These are phyloP conservation scores for Solanum pinnatisectum DNA, from an alignment of 257 asterid species.

Conservation along the genomic window DNA sequence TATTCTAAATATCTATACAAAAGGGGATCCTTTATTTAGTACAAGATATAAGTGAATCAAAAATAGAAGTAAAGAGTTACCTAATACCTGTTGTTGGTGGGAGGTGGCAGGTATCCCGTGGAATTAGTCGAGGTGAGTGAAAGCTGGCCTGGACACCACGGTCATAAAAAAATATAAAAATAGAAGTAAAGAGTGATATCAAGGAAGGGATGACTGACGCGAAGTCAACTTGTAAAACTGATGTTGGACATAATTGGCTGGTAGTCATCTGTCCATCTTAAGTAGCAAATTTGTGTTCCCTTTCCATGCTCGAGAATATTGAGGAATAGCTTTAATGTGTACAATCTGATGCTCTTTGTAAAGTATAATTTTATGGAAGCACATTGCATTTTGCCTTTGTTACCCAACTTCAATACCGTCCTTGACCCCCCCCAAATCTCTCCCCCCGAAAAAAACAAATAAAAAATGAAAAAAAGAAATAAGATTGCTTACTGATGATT, in stretches of 20 bases:
- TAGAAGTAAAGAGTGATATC: neutral
- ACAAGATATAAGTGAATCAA: neutral
- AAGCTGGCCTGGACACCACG: neutral
- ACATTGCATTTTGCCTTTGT: neutral
- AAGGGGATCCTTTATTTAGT: neutral
- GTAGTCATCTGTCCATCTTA: neutral
- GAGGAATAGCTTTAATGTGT: neutral
- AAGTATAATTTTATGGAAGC: neutral
- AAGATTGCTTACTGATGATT: conserved; percentile 4
- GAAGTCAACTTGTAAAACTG: neutral
- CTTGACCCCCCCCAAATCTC: neutral
- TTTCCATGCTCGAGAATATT: neutral
- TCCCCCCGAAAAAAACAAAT: too few species aligned
- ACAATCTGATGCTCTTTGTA: neutral
- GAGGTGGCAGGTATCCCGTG: neutral
- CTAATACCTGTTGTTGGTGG: neutral
- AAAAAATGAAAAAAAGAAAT: neutral
- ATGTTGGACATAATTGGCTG: neutral
- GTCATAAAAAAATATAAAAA: neutral
- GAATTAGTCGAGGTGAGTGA: neutral
- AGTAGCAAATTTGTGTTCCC: neutral
- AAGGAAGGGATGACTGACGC: neutral
- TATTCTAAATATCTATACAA: neutral
- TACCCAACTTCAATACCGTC: neutral
- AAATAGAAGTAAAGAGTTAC: neutral